These are phyloP conservation scores for Dillenia suffruticosa DNA, from an alignment of 164 flowering plant species.

Conservation along the genomic window DNA sequence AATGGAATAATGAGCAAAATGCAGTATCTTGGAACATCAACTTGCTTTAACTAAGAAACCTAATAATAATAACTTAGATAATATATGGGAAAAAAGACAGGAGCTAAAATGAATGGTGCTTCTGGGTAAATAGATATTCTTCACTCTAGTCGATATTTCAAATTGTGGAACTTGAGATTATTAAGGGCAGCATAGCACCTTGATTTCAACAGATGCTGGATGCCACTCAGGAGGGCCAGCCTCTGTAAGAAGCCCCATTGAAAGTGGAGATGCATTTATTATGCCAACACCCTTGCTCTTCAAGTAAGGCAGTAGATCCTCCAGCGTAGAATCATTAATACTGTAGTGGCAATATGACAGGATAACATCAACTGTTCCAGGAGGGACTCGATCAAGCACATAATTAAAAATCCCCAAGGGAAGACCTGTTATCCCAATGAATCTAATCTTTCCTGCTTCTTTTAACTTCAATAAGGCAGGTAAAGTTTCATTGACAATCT, in stretches of 20 bases:
- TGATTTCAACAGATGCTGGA: slow-evolving; percentile 85
- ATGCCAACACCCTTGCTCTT: slow-evolving; percentile 89
- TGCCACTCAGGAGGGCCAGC: slow-evolving; percentile 97
- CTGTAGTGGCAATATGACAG: slow-evolving; percentile 89
- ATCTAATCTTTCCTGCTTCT: slow-evolving; percentile 74
- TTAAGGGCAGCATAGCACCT: slow-evolving; percentile 37
- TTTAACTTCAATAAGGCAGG: slow-evolving; percentile 86
- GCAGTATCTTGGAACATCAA: no score
- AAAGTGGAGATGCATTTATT: slow-evolving; percentile 87
- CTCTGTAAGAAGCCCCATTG: slow-evolving; percentile 97
- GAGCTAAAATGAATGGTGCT: background rate
- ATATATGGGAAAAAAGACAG: background rate
- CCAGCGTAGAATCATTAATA: slow-evolving; percentile 76
- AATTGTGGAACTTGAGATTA: background rate
- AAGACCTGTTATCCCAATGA: slow-evolving; percentile 92
- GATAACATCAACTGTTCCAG: slow-evolving; percentile 84
- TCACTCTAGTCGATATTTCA: no score
- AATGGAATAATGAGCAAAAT: background rate
- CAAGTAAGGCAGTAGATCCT: slow-evolving; percentile 82
- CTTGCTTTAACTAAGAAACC: background rate
- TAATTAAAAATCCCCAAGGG: slow-evolving; percentile 71
- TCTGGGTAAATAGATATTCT: no score
- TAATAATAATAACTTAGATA: background rate
- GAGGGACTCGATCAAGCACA: slow-evolving; percentile 88
- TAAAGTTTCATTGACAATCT: slow-evolving; percentile 91